Evolutionary conservation across 23 red algal species (phyloP).

Genomic region (Cyanidioschyzon merolae): DNA sequence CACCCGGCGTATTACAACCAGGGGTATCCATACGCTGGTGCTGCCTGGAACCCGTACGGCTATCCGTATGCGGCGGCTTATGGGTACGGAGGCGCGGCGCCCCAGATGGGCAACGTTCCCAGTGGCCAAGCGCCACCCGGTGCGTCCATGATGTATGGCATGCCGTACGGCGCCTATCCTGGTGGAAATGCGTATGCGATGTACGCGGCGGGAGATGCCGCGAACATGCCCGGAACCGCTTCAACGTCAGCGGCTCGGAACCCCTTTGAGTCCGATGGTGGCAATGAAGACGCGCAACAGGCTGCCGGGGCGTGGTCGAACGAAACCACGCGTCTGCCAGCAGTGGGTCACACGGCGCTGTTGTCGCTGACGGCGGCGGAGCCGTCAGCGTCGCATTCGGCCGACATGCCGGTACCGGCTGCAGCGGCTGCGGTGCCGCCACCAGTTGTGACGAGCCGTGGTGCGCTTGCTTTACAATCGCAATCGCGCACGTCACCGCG

Average conservation of each 20-base stretch:
- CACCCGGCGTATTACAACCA: not conserved
- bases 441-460: not conserved
- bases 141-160: not conserved
- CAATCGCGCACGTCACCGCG: not conserved
- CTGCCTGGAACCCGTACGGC: not conserved
- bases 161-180: not conserved
- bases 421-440: not conserved
- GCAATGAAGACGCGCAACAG: not conserved
- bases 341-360: not conserved
- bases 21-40: not conserved
- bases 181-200: not conserved
- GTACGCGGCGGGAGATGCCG: not conserved
- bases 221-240: not conserved
- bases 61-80: not conserved
- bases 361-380: not conserved
- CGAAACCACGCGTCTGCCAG: not conserved
- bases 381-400: not conserved
- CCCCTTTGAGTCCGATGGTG: not conserved
- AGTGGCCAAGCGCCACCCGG: not conserved
- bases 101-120: not conserved
- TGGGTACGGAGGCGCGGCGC: not conserved
- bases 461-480: not conserved
- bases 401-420: not conserved
- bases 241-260: not conserved
- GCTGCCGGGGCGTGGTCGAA: not conserved